Percentiles rank a stretch among this genome's conserved stretches.
These are phyloP conservation scores for Trichosporon coremiiforme DNA, from an alignment of 1,284 basidiomycete genomes.

Conservation along the genomic window DNA sequence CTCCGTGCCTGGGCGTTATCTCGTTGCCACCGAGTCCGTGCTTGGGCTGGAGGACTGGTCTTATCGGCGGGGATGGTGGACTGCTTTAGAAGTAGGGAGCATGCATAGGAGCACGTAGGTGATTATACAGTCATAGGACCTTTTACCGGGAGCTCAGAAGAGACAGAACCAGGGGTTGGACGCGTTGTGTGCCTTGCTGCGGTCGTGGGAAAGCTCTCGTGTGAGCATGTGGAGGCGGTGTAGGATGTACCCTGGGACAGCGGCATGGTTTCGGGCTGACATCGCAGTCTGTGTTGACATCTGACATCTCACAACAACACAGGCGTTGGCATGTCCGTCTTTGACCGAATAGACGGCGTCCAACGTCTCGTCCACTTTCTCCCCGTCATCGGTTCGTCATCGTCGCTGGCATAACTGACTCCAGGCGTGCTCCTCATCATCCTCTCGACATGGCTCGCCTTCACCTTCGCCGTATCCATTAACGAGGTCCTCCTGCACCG, in stretches of 20 bases:
- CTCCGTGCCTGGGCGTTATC: slow-evolving; percentile 17
- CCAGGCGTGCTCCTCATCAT: slow-evolving; percentile 40
- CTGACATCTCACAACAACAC: not conserved
- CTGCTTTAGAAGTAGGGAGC: not conserved
- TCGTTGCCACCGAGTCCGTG: not conserved
- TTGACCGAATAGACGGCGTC: slow-evolving; percentile 8
- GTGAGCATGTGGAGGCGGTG: slow-evolving; percentile 17
- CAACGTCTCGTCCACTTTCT: slow-evolving; percentile 14
- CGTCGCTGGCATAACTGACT: not conserved
- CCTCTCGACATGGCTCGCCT: slow-evolving; percentile 37
- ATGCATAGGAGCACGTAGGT: not conserved
- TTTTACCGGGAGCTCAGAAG: too few relatives aligned
- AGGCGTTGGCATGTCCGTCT: slow-evolving; percentile 18
- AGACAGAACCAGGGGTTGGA: too few relatives aligned
- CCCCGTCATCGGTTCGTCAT: not conserved
- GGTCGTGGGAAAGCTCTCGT: not conserved
- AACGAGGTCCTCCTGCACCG: not conserved
- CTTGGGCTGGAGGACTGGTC: too few relatives aligned
- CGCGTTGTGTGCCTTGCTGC: too few relatives aligned
- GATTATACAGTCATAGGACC: too few relatives aligned
- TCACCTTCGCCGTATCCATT: slow-evolving; percentile 36
- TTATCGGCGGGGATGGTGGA: not conserved
- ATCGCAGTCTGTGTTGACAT: slow-evolving; percentile 4
- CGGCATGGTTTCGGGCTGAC: not conserved
- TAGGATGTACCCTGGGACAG: not conserved